Evolutionary conservation across 2,329 filamentous ascomycete species (phyloP).

Genomic region (Trichoderma pleuroti): DNA sequence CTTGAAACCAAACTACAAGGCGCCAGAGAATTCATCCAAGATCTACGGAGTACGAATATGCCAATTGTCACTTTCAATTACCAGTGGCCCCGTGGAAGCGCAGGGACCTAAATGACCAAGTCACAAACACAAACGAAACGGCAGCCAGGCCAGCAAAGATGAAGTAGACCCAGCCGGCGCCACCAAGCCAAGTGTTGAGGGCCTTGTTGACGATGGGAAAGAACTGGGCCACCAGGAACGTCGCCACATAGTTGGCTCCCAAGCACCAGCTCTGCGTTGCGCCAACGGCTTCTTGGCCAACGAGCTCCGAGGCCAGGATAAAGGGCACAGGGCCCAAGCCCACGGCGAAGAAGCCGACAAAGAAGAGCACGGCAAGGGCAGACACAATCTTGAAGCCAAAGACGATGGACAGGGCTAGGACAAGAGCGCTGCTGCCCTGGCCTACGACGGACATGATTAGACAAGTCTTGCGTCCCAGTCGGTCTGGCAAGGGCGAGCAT

Average conservation of each 20-base stretch:
- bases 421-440: conserved; percentile 74
- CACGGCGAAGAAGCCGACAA: conserved; percentile 85
- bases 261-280: conserved; percentile 87
- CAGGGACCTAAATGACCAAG: conserved; percentile 30
- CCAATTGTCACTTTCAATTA: conserved; percentile 6
- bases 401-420: conserved; percentile 77
- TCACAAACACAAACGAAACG: conserved; percentile 68
- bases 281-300: conserved; percentile 84
- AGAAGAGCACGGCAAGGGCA: conserved; percentile 75
- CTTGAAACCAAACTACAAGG: neutral
- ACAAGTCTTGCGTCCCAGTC: conserved; percentile 80
- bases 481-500: conserved; percentile 82
- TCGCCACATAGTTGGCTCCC: conserved; percentile 83
- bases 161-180: conserved; percentile 82
- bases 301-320: conserved; percentile 86
- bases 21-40: neutral
- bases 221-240: conserved; percentile 90
- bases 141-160: conserved; percentile 77
- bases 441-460: conserved; percentile 78
- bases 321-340: conserved; percentile 93
- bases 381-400: conserved; percentile 70
- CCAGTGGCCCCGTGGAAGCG: conserved; percentile 18
- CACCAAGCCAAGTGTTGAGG: conserved; percentile 61
- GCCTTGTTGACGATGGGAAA: conserved; percentile 82
- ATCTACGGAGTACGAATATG: neutral